Conservation (phyloP, 2,329 filamentous ascomycete species). For the Stagonosporopsis tanaceti region DNA sequence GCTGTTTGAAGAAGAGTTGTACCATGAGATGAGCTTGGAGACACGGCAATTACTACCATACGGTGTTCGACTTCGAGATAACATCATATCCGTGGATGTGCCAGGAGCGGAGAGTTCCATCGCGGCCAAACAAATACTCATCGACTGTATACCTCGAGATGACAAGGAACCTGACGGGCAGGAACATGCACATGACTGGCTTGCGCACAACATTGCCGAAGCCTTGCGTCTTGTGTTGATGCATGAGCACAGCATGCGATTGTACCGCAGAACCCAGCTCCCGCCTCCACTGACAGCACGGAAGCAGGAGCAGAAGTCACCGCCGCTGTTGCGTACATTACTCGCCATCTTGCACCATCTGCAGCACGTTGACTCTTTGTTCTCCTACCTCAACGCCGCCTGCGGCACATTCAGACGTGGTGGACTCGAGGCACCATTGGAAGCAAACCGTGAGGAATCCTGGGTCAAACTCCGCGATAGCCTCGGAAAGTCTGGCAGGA, state of each 20-base stretch:
- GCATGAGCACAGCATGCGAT: slow-evolving; percentile 79
- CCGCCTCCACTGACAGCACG: slow-evolving; percentile 64
- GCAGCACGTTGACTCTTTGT: slow-evolving; percentile 46
- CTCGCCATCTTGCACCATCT: slow-evolving; percentile 63
- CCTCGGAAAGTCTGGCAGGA: slow-evolving; percentile 38
- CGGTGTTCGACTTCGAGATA: slow-evolving; percentile 69
- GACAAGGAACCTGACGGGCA: slow-evolving; percentile 46
- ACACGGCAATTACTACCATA: slow-evolving; percentile 75
- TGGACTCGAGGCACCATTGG: slow-evolving; percentile 38
- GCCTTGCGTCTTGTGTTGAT: slow-evolving; percentile 78
- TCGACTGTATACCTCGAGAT: slow-evolving; percentile 73
- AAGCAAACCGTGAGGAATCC: slow-evolving; percentile 36
- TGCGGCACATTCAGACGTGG: slow-evolving; percentile 36
- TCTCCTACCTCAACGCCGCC: slow-evolving; percentile 41
- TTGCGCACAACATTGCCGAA: slow-evolving; percentile 72
- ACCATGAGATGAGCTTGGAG: slow-evolving; percentile 87
- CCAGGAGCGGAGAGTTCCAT: slow-evolving; percentile 21
- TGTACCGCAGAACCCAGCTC: slow-evolving; percentile 71
- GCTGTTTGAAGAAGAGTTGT: slow-evolving; percentile 84
- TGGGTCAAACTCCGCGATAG: slow-evolving; percentile 39
- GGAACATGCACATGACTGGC: slow-evolving; percentile 46
- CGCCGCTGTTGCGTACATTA: slow-evolving; percentile 67
- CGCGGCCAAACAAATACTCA: slow-evolving; percentile 66
- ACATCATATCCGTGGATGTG: slow-evolving; percentile 47
- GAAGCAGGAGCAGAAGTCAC: slow-evolving; percentile 59